Conservation (phyloP, 148 eudicot genomes). For the Linanthus parryae region DNA sequence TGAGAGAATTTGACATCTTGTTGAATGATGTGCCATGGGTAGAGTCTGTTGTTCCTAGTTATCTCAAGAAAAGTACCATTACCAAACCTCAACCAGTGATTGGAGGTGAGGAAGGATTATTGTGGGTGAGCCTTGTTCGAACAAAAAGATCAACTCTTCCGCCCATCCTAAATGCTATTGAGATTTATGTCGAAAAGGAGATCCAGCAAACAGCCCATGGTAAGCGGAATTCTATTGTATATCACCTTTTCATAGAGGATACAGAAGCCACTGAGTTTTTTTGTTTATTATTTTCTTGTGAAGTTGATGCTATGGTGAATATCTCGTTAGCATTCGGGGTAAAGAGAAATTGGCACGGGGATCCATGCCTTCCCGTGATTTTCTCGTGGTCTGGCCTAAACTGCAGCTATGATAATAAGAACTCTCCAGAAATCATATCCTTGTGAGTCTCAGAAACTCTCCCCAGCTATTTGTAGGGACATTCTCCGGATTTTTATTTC, state of each 20-base stretch:
- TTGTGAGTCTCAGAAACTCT: constrained; percentile 5
- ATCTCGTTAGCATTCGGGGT: too few relatives aligned
- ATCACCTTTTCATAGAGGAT: too few relatives aligned
- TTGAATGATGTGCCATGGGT: constrained; percentile 16
- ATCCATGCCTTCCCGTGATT: constrained; percentile 1
- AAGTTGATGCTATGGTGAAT: constrained; percentile 7
- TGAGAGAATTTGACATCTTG: constrained; percentile 27
- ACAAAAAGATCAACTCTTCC: constrained; percentile 22
- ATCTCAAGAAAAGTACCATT: constrained; percentile 8
- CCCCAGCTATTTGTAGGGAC: too few relatives aligned
- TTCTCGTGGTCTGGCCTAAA: constrained; percentile 1
- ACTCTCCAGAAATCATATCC: background rate
- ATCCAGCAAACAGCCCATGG: constrained; percentile 8
- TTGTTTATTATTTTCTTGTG: too few relatives aligned
- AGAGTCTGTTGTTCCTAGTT: constrained; percentile 14
- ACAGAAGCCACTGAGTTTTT: background rate
- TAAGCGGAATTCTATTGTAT: too few relatives aligned
- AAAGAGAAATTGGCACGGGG: too few relatives aligned
- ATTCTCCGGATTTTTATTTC: too few relatives aligned
- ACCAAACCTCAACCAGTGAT: background rate
- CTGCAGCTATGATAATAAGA: background rate
- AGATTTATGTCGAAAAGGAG: constrained; percentile 12
- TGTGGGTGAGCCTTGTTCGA: background rate
- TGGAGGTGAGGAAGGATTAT: background rate
- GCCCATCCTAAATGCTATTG: too few relatives aligned